Base-by-base conservation (phyloP, 2,329 filamentous ascomycete genomes). In the Graphium sp. region DNA sequence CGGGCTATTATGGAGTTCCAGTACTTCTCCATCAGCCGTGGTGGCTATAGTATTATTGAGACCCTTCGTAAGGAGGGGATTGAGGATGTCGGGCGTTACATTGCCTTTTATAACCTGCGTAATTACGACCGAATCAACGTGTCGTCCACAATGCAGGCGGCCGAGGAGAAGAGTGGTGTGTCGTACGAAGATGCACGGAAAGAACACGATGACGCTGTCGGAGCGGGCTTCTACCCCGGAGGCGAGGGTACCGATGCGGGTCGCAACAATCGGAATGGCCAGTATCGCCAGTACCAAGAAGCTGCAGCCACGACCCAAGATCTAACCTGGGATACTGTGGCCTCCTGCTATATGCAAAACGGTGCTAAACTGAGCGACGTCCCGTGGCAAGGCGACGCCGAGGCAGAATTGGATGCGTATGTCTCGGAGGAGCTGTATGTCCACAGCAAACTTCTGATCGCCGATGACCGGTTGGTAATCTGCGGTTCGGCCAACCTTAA, bases 1-100 rank as follows among this genome's bases (percentile, higher is more conserved):
- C 62, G 82, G 20, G 82, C 80, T 5, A 87, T 91, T 42, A 85
- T 89, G 77, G 80, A 89, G 46, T 87, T 78, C 48, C 81, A 89
- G 45, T 87, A 89, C 52, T 62, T 71, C 42, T 77, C 70, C 29
- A 89, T 89, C 52, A 78, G 71, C 48, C 70, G 80, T 20, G 78
- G 79, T 18, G 78, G 77, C 3, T 55, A 80, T 46, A 79, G 72
- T 33, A 89, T 91, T 45, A 74, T 85, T 44, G 79, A 85, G 47
- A 61, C 60, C 25, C 63, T 85, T 29, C 57, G 60, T 12, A 62
- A 66, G 18, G 79, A 78, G 4, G 81, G 80, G 7, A 62, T 84
- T 28, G 62, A 55, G 2, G 58, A 87, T 42, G 76, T 78, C 2
- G 57, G 63, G 42, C 55, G 72, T 24, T 89, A 85, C 51, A 80